These are phyloP conservation scores for Mortierella sp. DNA, from an alignment of 371 early-diverging fungal genomes.

Conservation along the genomic window DNA sequence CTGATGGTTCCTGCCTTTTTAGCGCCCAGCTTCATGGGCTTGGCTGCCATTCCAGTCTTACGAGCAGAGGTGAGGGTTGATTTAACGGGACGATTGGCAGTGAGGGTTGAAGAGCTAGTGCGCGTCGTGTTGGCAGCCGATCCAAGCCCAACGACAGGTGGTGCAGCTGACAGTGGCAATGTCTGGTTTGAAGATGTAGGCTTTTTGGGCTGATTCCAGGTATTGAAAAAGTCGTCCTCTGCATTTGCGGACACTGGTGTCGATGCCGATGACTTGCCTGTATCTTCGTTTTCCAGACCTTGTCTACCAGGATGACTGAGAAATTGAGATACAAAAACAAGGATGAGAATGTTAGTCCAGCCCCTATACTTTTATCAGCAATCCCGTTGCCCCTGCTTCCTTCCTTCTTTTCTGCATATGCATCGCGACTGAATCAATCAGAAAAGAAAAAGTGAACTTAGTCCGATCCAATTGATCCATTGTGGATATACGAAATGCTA, in stretches of 20 bases:
- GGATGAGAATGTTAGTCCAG: background rate
- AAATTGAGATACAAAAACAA: background rate
- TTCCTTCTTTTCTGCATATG: background rate
- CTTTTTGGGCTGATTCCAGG: slow-evolving; percentile 55
- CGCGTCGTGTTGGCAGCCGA: slow-evolving; percentile 23
- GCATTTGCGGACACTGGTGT: slow-evolving; percentile 19
- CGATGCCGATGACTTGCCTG: slow-evolving; percentile 20
- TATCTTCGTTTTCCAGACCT: slow-evolving; percentile 33
- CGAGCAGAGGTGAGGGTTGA: slow-evolving; percentile 57
- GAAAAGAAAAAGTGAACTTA: background rate
- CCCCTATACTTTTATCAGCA: background rate
- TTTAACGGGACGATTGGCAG: slow-evolving; percentile 47
- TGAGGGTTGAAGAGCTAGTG: slow-evolving; percentile 24
- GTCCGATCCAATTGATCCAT: background rate
- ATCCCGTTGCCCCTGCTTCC: background rate
- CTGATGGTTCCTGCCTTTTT: slow-evolving; percentile 85
- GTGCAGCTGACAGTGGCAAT: slow-evolving; percentile 17
- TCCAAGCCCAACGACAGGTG: slow-evolving; percentile 45
- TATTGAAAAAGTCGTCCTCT: slow-evolving; percentile 55
- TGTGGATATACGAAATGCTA: background rate
- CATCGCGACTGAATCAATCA: background rate
- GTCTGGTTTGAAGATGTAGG: slow-evolving; percentile 14
- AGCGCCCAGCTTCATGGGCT: slow-evolving; percentile 83
- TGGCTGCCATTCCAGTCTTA: slow-evolving; percentile 62
- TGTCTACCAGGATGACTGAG: slow-evolving; percentile 43